Base-by-base conservation (phyloP, 805 yeast species). In the Candida germanica region DNA sequence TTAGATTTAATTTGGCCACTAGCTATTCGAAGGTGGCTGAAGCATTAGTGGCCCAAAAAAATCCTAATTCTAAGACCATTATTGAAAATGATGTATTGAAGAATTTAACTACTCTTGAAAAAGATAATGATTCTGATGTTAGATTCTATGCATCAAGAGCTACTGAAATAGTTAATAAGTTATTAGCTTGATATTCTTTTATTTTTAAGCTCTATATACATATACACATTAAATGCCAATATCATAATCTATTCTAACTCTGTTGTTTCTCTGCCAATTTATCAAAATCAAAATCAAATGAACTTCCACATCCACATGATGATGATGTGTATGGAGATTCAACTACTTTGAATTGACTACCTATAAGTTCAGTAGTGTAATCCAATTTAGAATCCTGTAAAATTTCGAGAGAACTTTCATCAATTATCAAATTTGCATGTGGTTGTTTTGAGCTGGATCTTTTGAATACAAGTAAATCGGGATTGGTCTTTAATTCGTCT, bases 1-100 rank as follows among this genome's bases (percentile, higher is more conserved):
- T 93, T 44, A 77, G 97, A 55, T 93, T 93, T 68, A 93, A 89
- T 63, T 88, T 85, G 44, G 97, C 99, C 18, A 88, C 87, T 61
- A 77, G 95, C 11, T 79, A 84, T 53, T 72, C 77, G 27, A 65
- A 71, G 17, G 69, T 84, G 22, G 79, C 79, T 5, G 75, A 78
- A 51, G 68, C 79, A 11, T 62, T 85, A 39, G 35, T 47, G 31
- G 47, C 51, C 19, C 34, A 38, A 26, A 42, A 46, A 19, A 32
- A 48, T 31, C 40, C 39, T 6, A 26, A 20, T 10, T 48, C 51
- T 29, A 46, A 52, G 25, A 54, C 43, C 35, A 53, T 53, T 39
- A 54, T 59, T 46, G 56, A 50, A 29, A 59, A 62, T 15, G 73
- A 78, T 28, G 73, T 89, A 26, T 49, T 80, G 32, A 84, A 93